Evolutionary conservation across 2,329 filamentous ascomycete species (phyloP).

Genomic region (Fusarium virguliforme): DNA sequence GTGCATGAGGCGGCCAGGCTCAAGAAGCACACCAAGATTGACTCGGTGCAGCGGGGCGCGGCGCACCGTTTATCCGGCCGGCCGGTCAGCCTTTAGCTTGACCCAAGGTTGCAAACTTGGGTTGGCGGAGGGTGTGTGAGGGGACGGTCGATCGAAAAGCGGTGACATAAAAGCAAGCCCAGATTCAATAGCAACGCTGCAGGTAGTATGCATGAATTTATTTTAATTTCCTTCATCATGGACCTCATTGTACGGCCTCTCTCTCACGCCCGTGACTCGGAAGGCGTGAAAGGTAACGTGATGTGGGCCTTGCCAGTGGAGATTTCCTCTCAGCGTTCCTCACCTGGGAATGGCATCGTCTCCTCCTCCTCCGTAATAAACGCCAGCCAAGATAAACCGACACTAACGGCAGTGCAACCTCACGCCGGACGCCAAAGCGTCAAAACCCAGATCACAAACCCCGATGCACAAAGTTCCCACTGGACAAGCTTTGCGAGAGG

Average conservation of each 20-base stretch:
- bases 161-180: conserved; percentile 5
- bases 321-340: conserved; percentile 23
- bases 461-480: conserved; percentile 10
- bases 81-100: conserved; percentile 26
- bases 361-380: conserved; percentile 42
- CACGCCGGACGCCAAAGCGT: conserved; percentile 25
- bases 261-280: conserved; percentile 32
- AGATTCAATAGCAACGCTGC: background rate
- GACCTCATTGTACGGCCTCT: background rate
- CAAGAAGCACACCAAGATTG: background rate
- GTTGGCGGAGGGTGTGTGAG: background rate
- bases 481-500: conserved; percentile 24
- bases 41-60: conserved; percentile 22
- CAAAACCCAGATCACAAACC: conserved; percentile 5
- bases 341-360: conserved; percentile 30
- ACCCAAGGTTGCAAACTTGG: background rate
- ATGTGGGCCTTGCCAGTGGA: conserved; percentile 36
- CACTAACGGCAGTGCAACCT: conserved; percentile 38
- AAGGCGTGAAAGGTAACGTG: conserved; percentile 44
- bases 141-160: conserved; percentile 1
- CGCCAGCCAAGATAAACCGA: conserved; percentile 26
- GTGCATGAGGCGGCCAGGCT: background rate
- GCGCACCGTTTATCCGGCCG: conserved; percentile 28
- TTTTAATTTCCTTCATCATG: conserved; percentile 10
- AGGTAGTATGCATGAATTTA: conserved; percentile 2